Base-by-base conservation (phyloP, 176 grass and related monocot species). In the Avena sativa region DNA sequence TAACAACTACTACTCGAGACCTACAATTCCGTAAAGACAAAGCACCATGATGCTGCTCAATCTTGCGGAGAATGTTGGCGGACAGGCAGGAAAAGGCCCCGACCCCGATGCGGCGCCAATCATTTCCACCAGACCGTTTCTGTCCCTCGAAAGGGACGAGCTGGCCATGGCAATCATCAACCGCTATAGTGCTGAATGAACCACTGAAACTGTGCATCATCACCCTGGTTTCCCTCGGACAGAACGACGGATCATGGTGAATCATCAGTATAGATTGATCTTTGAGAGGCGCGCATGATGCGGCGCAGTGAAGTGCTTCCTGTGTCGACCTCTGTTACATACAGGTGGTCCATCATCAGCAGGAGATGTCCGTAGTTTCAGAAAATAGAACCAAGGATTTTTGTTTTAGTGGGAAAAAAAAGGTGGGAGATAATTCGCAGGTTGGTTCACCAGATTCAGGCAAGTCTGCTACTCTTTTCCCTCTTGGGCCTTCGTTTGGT, bases 31-130 rank as follows among this genome's bases (percentile, higher is more conserved):
- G 9, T 47, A 78, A 77, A 82, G 82, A 44, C 23, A 70, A 57
- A 61, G 64, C 86, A 79, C 44, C 56, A 89, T 89, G 46, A 53
- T 76, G 73, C 67, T 4, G 34, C 67, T 70, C 67, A 44, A 69
- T 70, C 47, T 60, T 56, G 70, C 49, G 66, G 75, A 88, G 76
- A 88, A 88, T 91, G 89, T 88, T 81, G 12, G 60, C 36, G 14
- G 66, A 67, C 89, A 91, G 72, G 63, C 58, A 55, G 64, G 72
- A 13, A 28, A 69, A 76, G 19, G 53, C 28, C 36, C 19, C 17
- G n/a, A 20, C 55, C 17, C 55, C 80, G 74, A 20, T 57, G 65
- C 34, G 19, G 50, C 59, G 69, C 69, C 70, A 88, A 88, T 91
- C 86, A 91, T 88, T 76, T 70, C 81, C 17, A 61, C 76, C 79